Conservation (phyloP, 208 protist species). For the Crithidia mellificae region DNA sequence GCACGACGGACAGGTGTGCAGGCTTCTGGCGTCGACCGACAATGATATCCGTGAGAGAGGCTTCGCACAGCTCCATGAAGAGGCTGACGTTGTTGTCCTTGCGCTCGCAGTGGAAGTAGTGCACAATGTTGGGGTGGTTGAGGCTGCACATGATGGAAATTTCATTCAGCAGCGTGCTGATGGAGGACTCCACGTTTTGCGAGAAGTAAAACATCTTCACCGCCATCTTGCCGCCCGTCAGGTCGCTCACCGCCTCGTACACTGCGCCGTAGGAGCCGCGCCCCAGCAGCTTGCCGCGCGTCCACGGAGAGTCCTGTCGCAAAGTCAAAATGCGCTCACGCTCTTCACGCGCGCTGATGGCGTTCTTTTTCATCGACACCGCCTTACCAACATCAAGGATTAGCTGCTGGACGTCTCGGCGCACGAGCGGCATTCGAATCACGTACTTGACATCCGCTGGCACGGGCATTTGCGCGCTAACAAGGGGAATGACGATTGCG, state of each 20-base stretch:
- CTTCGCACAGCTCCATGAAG: conserved; percentile 92
- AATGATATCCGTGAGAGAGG: conserved; percentile 84
- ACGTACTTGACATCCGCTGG: conserved; percentile 64
- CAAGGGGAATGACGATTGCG: conserved; percentile 77
- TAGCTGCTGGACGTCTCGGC: conserved; percentile 65
- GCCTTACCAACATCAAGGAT: conserved; percentile 80
- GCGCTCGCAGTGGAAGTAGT: conserved; percentile 92
- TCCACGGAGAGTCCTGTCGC: conserved; percentile 90
- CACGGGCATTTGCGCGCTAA: conserved; percentile 43
- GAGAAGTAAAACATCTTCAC: conserved; percentile 93
- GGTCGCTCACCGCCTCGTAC: conserved; percentile 89
- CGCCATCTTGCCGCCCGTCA: conserved; percentile 92
- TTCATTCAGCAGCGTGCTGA: conserved; percentile 85
- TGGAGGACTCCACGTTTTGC: conserved; percentile 66
- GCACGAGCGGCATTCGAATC: conserved; percentile 75
- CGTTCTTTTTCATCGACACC: conserved; percentile 85
- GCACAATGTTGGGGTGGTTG: conserved; percentile 92
- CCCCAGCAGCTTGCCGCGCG: conserved; percentile 86
- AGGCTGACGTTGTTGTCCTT: conserved; percentile 86
- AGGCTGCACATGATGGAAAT: conserved; percentile 92
- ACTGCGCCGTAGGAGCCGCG: conserved; percentile 86
- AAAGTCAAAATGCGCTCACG: conserved; percentile 88
- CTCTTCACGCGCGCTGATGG: conserved; percentile 75
- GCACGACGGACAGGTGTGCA: conserved; percentile 57
- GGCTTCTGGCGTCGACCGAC: conserved; percentile 54